These are phyloP conservation scores for Syzygium jambos DNA, from an alignment of 345 rosid genomes.

Conservation along the genomic window DNA sequence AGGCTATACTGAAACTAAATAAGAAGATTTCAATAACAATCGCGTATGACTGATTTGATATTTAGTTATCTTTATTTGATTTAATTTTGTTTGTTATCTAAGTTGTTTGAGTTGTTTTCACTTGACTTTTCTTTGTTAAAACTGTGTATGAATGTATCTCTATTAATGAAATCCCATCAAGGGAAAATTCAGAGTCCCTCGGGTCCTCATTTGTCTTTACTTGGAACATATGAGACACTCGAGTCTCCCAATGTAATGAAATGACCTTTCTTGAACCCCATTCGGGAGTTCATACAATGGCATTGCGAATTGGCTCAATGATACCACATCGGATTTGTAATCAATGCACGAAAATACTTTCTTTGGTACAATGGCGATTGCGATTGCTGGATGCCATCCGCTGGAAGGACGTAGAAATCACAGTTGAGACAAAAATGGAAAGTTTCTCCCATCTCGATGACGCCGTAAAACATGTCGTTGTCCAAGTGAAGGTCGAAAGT, in stretches of 20 bases:
- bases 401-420: background rate
- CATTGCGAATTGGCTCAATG: background rate
- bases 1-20: background rate
- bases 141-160: background rate
- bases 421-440: background rate
- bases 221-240: background rate
- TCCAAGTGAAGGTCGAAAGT: background rate
- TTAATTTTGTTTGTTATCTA: background rate
- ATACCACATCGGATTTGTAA: background rate
- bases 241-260: background rate
- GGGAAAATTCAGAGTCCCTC: background rate
- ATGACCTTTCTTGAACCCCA: background rate
- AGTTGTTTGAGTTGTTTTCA: background rate
- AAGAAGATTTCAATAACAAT: background rate
- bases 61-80: background rate
- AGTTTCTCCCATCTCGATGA: background rate
- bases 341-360: background rate
- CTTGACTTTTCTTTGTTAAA: background rate
- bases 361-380: background rate
- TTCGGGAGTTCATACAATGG: background rate
- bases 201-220: background rate
- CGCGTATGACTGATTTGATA: background rate
- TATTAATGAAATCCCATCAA: background rate
- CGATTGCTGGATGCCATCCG: background rate
- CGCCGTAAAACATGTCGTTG: background rate